These are phyloP conservation scores for Arthrobotrys sinensis DNA, from an alignment of 2,329 filamentous ascomycete species.

Conservation along the genomic window DNA sequence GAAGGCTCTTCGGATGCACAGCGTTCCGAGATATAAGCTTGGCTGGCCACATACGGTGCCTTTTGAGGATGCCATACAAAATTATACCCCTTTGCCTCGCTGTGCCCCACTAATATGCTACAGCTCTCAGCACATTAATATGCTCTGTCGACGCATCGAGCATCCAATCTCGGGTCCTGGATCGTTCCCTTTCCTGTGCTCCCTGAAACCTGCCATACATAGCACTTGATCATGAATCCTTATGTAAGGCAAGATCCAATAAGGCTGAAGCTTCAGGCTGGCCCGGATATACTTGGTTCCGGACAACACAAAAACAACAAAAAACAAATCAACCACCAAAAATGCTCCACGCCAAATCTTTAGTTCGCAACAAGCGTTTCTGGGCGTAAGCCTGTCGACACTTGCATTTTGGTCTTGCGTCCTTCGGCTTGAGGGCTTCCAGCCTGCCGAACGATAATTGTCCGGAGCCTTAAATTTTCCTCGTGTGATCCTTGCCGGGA, in stretches of 20 bases:
- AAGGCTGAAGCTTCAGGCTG: conserved; percentile 30
- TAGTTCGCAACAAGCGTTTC: conserved; percentile 10
- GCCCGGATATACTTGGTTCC: conserved; percentile 38
- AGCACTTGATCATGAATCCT: neutral
- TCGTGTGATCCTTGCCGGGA: conserved; percentile 15
- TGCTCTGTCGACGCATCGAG: conserved; percentile 17
- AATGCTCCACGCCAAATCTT: conserved; percentile 1
- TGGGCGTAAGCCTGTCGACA: conserved; percentile 32
- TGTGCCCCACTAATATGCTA: conserved; percentile 26
- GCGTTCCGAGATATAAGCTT: conserved; percentile 48
- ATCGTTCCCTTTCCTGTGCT: conserved; percentile 32
- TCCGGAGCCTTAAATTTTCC: conserved; percentile 4
- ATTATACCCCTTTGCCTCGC: conserved; percentile 5
- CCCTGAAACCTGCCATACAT: conserved; percentile 27
- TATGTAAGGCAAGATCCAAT: conserved; percentile 11
- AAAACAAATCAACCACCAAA: neutral
- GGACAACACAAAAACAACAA: conserved; percentile 37
- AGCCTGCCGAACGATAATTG: conserved; percentile 35
- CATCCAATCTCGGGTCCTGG: conserved; percentile 36
- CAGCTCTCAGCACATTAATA: neutral
- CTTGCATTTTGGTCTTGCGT: conserved; percentile 15
- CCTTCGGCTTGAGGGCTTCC: conserved; percentile 15
- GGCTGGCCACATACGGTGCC: conserved; percentile 15
- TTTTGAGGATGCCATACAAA: neutral
- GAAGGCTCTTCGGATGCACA: conserved; percentile 36